phyloP scores from a whole-genome alignment of 179 eudicot species.

The Pouteria campechiana region DNA sequence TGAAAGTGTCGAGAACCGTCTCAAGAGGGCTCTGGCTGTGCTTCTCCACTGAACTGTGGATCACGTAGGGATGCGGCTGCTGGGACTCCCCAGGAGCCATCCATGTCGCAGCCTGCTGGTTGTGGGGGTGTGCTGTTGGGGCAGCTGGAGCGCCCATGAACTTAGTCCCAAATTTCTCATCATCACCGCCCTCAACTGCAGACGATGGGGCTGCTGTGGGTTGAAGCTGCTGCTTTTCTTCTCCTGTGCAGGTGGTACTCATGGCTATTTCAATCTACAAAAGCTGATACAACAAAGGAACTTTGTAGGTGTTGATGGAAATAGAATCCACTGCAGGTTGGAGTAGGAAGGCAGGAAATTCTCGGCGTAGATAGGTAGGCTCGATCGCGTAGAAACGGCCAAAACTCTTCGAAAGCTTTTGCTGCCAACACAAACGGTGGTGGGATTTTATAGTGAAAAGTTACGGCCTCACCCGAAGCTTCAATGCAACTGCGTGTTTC shows the following conservation, averaged over 20 bases:
- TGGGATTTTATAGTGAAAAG: no score
- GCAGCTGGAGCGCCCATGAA: constrained; percentile 63
- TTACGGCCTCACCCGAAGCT: no score
- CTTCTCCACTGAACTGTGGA: constrained; percentile 33
- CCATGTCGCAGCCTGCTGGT: constrained; percentile 58
- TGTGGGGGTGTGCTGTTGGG: constrained; percentile 51
- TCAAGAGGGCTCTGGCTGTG: constrained; percentile 39
- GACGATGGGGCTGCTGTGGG: background rate
- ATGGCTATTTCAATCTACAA: no score
- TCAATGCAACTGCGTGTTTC: no score
- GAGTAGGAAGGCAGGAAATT: no score
- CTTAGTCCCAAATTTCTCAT: constrained; percentile 67
- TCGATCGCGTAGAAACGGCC: no score
- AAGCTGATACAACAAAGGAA: no score
- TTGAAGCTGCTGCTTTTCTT: background rate
- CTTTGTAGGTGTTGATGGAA: no score
- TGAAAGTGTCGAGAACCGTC: constrained; percentile 36
- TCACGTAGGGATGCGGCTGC: constrained; percentile 35
- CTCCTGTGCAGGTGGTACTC: background rate
- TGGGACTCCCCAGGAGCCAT: constrained; percentile 31
- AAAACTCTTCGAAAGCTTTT: no score
- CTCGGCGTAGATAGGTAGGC: no score
- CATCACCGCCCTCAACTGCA: constrained; percentile 9
- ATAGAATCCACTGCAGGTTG: no score
- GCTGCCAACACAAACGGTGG: no score